Evolutionary conservation across 2,329 filamentous ascomycete species (phyloP).

Genomic region (Fusarium nematophilum): DNA sequence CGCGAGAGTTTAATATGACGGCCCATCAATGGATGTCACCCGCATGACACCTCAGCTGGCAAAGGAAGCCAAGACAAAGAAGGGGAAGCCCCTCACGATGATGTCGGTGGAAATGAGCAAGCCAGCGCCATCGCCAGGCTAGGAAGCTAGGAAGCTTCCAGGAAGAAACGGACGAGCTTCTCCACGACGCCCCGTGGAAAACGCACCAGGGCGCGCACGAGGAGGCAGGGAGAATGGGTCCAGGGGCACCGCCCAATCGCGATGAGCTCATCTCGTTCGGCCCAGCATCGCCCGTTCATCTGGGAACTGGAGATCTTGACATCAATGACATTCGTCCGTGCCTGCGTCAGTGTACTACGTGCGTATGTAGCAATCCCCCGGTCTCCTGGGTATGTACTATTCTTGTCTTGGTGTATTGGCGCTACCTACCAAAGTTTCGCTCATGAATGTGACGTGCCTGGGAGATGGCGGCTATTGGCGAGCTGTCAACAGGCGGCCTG

Average conservation of each 20-base stretch:
- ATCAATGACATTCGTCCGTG: neutral
- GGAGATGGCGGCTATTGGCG: conserved; percentile 9
- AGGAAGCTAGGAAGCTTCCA: conserved; percentile 37
- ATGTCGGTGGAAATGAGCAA: conserved; percentile 45
- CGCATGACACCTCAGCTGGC: neutral
- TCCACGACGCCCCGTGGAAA: conserved; percentile 22
- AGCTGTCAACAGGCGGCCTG: conserved; percentile 4
- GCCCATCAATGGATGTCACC: no score
- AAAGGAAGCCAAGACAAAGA: neutral
- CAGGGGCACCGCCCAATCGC: conserved; percentile 10
- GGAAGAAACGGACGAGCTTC: conserved; percentile 34
- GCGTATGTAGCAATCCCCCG: no score
- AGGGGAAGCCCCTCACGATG: conserved; percentile 18
- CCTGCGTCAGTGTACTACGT: no score
- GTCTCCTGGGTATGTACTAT: neutral
- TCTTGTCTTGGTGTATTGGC: neutral
- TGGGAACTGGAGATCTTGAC: conserved; percentile 17
- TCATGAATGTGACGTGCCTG: neutral
- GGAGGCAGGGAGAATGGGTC: conserved; percentile 9
- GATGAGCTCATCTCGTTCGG: conserved; percentile 14
- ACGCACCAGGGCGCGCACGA: neutral
- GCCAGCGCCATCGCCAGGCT: conserved; percentile 24
- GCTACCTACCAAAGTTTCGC: neutral
- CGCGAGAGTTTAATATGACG: no score
- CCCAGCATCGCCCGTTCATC: conserved; percentile 10